These are phyloP conservation scores for Ciborinia camelliae DNA, from an alignment of 2,329 filamentous ascomycete genomes.

Conservation along the genomic window DNA sequence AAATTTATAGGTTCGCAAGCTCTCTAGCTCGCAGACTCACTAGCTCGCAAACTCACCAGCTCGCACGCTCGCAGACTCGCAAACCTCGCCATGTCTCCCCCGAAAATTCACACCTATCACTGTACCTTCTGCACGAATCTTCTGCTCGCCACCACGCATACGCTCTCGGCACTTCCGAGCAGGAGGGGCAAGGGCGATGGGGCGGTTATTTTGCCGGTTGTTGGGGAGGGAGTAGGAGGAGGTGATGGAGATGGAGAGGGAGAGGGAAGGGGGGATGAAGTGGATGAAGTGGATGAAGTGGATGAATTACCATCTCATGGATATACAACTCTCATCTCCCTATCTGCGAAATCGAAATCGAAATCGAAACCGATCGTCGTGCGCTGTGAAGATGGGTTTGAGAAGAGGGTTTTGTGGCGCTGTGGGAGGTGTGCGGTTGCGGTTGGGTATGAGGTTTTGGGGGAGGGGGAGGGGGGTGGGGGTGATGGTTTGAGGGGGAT, in stretches of 20 bases:
- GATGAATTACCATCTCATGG: background rate
- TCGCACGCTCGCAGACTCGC: background rate
- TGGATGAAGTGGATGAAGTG: no score
- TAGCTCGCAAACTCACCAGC: background rate
- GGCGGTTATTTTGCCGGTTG: background rate
- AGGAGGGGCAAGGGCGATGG: background rate
- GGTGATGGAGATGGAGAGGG: background rate
- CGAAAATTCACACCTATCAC: background rate
- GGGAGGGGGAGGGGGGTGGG: background rate
- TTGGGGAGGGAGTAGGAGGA: background rate
- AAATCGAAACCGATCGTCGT: background rate
- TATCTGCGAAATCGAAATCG: background rate
- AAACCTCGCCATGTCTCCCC: background rate
- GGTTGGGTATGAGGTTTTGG: slow-evolving; percentile 6
- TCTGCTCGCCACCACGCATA: background rate
- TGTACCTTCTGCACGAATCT: slow-evolving; percentile 3
- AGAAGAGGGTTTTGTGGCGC: background rate
- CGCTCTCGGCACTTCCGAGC: background rate
- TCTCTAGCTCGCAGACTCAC: background rate
- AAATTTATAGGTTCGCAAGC: no score
- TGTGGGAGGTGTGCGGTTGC: background rate
- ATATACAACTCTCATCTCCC: background rate
- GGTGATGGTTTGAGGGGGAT: no score
- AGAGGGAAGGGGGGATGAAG: no score
- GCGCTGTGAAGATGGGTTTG: slow-evolving; percentile 2